These are phyloP conservation scores for Capniomyces stellatus DNA, from an alignment of 371 early-diverging fungal genomes.

Conservation along the genomic window DNA sequence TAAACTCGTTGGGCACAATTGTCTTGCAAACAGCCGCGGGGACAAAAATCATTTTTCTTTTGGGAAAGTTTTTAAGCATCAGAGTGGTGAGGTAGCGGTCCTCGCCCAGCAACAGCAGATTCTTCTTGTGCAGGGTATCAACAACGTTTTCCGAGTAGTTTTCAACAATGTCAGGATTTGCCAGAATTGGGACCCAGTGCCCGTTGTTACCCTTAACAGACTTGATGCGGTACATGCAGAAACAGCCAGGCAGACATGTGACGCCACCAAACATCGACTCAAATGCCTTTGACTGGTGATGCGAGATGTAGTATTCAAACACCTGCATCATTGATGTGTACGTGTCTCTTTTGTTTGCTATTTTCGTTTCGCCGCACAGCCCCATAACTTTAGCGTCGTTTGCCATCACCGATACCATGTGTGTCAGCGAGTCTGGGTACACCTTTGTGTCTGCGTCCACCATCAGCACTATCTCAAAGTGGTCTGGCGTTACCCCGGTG, in stretches of 20 bases:
- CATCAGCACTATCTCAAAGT: slow-evolving; percentile 87
- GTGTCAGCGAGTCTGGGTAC: slow-evolving; percentile 59
- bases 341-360: slow-evolving; percentile 69
- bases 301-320: slow-evolving; percentile 95
- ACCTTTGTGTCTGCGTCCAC: slow-evolving; percentile 95
- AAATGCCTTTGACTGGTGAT: slow-evolving; percentile 93
- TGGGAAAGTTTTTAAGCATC: slow-evolving; percentile 96
- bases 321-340: slow-evolving; percentile 98
- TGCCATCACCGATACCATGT: slow-evolving; percentile 73
- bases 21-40: slow-evolving; percentile 92
- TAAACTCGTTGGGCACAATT: slow-evolving; percentile 91
- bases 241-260: slow-evolving; percentile 89
- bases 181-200: slow-evolving; percentile 75
- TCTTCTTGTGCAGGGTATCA: slow-evolving; percentile 95
- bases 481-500: slow-evolving; percentile 62
- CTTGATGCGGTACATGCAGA: slow-evolving; percentile 87
- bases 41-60: slow-evolving; percentile 91
- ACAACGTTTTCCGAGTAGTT: slow-evolving; percentile 91
- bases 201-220: slow-evolving; percentile 53
- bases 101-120: slow-evolving; percentile 58
- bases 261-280: slow-evolving; percentile 96
- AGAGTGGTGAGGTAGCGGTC: slow-evolving; percentile 92
- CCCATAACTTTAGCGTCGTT: slow-evolving; percentile 82
- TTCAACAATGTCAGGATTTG: slow-evolving; percentile 70
- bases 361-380: slow-evolving; percentile 77